Base-by-base conservation (phyloP, 2,329 filamentous ascomycete genomes). In the Cylindrodendrum hubeiense region DNA sequence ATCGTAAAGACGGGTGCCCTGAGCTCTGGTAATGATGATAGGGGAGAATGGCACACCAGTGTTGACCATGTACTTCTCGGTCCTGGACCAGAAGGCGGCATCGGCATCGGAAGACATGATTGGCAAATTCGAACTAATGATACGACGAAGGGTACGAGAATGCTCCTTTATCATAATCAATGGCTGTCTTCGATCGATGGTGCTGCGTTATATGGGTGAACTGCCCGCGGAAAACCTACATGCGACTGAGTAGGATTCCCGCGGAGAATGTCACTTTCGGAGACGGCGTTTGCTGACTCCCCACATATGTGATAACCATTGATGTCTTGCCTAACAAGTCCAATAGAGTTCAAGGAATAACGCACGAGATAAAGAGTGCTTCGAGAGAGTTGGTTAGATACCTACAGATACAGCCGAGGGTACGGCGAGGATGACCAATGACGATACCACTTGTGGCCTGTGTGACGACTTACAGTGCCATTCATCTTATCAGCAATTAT, bases 1-100 rank as follows among this genome's bases (percentile, higher is more conserved):
- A 44, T 82, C 82, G 70, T 84, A 87, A 21, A 88, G 78, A 10
- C 77, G 74, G 0, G 81, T 81, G 9, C 85, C 85, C 47, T 79
- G 67, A 13, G 83, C 83, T 37, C 77, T 80, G 50, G 78, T 81
- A 67, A 87, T 82, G 30, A 86, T 72, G 22, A 79, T 61, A 10
- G 72, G 77, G 6, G 71, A 81, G 74, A 69, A 80, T 65, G 78
- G 76, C 0, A 84, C 77, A 15, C 84, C 80, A 1, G 80, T 84
- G 21, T 73, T 69, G 75, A 84, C 80, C 28, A 83, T 75, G 66
- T 83, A 79, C 66, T 79, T 79, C 67, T 80, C 71, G 33, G 80
- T 77, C 56, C 74, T 78, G 41, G 75, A 60, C 67, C 75, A 81
- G 70, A 82, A 77, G 1, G 53, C 44, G 2, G 58, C 43, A 19